phyloP scores from a whole-genome alignment of 2,329 filamentous ascomycete species.

The Plectosphaerella sp. region DNA sequence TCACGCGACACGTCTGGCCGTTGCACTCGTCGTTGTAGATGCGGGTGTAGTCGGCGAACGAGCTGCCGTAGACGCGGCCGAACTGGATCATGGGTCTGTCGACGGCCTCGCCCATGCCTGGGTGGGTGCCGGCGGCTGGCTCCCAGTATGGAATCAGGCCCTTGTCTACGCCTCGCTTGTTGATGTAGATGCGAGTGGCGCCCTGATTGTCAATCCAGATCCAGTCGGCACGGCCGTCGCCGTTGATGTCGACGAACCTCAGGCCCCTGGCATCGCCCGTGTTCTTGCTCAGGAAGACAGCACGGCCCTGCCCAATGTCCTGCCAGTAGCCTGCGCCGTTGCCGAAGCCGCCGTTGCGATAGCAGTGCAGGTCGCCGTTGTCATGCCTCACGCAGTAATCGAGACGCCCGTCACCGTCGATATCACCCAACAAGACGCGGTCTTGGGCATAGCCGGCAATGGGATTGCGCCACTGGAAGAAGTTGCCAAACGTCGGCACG shows the following conservation, averaged over 20 bases:
- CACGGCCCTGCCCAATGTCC: conserved; percentile 13
- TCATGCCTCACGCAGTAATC: conserved; percentile 25
- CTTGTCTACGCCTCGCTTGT: conserved; percentile 13
- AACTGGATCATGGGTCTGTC: conserved; percentile 6
- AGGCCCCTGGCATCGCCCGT: conserved; percentile 16
- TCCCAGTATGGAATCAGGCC: conserved; percentile 15
- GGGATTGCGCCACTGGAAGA: background rate
- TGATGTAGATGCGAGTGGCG: conserved; percentile 15
- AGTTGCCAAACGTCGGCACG: background rate
- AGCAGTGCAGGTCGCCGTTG: conserved; percentile 19
- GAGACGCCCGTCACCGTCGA: conserved; percentile 25
- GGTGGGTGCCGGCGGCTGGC: conserved; percentile 16
- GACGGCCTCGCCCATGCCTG: conserved; percentile 1
- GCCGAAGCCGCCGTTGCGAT: conserved; percentile 24
- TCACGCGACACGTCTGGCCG: background rate
- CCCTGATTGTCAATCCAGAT: conserved; percentile 15
- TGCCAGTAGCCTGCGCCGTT: conserved; percentile 27
- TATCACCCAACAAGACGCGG: conserved; percentile 5
- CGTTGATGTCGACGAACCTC: conserved; percentile 16
- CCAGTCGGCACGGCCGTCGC: conserved; percentile 18
- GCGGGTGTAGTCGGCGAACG: conserved; percentile 10
- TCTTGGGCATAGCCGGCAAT: background rate
- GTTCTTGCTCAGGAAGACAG: conserved; percentile 12
- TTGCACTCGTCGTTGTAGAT: conserved; percentile 4
- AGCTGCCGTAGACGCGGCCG: conserved; percentile 8